These are phyloP conservation scores for Penicillium robsamsonii DNA, from an alignment of 495 filamentous ascomycete species.

Conservation along the genomic window DNA sequence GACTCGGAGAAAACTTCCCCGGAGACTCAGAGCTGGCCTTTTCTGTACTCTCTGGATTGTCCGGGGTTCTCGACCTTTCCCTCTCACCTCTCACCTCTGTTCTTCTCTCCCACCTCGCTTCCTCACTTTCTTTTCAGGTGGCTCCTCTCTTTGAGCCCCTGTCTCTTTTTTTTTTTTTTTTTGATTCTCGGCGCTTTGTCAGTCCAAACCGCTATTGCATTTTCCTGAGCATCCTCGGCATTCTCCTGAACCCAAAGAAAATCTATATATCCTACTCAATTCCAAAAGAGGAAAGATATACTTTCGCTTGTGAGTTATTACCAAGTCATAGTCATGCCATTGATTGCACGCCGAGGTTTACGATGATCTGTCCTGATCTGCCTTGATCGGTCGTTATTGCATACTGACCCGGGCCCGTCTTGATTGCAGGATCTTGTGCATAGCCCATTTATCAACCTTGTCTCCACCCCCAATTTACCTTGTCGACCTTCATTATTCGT, in stretches of 20 bases:
- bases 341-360: background rate
- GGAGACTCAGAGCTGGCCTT: constrained; percentile 35
- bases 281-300: constrained; percentile 3
- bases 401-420: constrained; percentile 21
- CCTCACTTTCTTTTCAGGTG: constrained; percentile 12
- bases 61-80: constrained; percentile 35
- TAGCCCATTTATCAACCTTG: constrained; percentile 8
- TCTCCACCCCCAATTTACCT: constrained; percentile 4
- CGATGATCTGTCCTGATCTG: constrained; percentile 4
- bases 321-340: background rate
- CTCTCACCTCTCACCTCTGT: constrained; percentile 17
- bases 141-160: constrained; percentile 17
- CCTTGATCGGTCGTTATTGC: constrained; percentile 5
- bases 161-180: constrained; percentile 19
- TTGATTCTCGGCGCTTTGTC: constrained; percentile 14
- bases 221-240: constrained; percentile 10
- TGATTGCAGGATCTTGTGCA: constrained; percentile 22
- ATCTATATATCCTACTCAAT: constrained; percentile 11
- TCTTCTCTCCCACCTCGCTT: constrained; percentile 12
- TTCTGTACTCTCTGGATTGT: constrained; percentile 27
- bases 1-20: constrained; percentile 34
- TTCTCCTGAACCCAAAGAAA: constrained; percentile 1
- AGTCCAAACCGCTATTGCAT: constrained; percentile 10
- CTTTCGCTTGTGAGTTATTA: constrained; percentile 4
- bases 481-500: constrained; percentile 15